Base-by-base conservation (phyloP, 176 grass and related monocot genomes). In the Chrysopogon serrulatus region DNA sequence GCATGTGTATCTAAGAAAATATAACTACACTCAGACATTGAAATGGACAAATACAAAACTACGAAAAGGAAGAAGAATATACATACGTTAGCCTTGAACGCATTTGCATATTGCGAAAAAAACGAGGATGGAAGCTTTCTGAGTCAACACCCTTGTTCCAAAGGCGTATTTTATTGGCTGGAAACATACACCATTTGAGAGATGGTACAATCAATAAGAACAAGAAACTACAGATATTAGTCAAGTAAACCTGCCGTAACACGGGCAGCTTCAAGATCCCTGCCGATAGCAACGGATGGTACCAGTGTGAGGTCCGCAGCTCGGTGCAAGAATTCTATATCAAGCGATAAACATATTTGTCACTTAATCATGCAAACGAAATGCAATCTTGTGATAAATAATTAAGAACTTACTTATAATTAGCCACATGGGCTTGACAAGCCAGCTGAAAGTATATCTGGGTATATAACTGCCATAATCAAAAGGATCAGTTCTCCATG, bases 71-170 rank as follows among this genome's bases (percentile, higher is more conserved):
- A 59, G 30, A 67, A 68, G 41, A 43, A 41, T 43, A 73, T 43
- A 42, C 96, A 34, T 83, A 86, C 96, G 88, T 95, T 76, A 98
- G 91, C 62, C 89, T 93, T 85, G 84, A 67, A 75, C 95, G 92
- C 96, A 98, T 98, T 90, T 98, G 85, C 64, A 90, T 81, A 47
- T 85, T 88, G 26, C 89, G 76, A 34, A 86, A n/a, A n/a, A n/a
- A 95, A 82, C 85, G 91, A 51, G 96, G 96, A 79, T 98, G 92
- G 83, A 98, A 98, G 82, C 89, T 98, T 82, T 92, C 91, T 41
- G 96, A 98, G 80, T 98, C 95, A 33, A 98, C 90, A 12, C 92
- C 95, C 85, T 98, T 98, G 77, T 91, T 98, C 95, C 95, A 98
- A 32, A 98, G 84, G 85, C 92, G 92, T 88, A 98, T 98, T 37